phyloP scores from a whole-genome alignment of 164 flowering plant species.

The Sextonia rubra region DNA sequence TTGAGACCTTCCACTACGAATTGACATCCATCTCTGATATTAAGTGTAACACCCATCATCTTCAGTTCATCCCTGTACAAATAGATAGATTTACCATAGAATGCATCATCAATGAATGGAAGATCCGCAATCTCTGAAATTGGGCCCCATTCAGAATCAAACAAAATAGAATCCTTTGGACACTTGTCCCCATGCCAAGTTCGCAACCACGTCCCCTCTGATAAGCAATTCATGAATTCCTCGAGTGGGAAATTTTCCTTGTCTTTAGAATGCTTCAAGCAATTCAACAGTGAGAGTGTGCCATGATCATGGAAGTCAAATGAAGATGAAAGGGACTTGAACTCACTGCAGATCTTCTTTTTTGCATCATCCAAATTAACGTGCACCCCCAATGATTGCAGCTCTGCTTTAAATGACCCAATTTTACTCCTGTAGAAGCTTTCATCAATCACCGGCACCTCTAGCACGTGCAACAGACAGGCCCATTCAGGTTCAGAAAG shows the following conservation, averaged over 20 bases:
- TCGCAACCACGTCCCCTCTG: background rate
- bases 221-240: background rate
- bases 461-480: background rate
- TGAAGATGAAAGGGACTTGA: background rate
- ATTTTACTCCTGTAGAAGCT: slow-evolving; percentile 28
- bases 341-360: background rate
- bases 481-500: background rate
- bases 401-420: background rate
- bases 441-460: slow-evolving; percentile 30
- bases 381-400: background rate
- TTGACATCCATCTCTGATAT: slow-evolving; percentile 14
- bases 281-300: slow-evolving; percentile 6
- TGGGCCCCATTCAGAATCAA: slow-evolving; percentile 14
- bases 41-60: slow-evolving; percentile 19
- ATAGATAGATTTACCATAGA: slow-evolving; percentile 16
- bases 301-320: background rate
- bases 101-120: slow-evolving; percentile 21
- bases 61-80: slow-evolving; percentile 13
- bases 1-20: slow-evolving; percentile 18
- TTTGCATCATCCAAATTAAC: background rate
- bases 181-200: slow-evolving; percentile 31
- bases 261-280: background rate
- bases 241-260: background rate
- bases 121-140: slow-evolving; percentile 17
- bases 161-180: slow-evolving; percentile 24